phyloP scores from a whole-genome alignment of 306 rosid species.

The Gastrolobium bilobum region DNA sequence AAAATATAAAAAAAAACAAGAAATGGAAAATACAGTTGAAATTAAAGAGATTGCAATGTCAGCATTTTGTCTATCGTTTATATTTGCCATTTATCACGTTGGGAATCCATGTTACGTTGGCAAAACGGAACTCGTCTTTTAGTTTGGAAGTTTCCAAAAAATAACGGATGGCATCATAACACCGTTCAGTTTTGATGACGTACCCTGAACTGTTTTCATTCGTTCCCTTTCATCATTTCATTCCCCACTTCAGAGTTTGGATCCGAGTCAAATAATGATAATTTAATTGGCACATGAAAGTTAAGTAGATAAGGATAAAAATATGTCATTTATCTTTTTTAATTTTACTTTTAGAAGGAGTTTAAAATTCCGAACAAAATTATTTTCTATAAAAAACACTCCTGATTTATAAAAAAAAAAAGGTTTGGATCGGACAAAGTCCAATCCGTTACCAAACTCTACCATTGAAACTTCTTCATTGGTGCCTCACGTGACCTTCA shows the following conservation, averaged over 20 bases:
- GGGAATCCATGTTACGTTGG: slow-evolving; percentile 18
- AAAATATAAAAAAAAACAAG: neutral
- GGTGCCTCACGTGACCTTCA: slow-evolving; percentile 50
- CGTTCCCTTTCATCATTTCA: slow-evolving; percentile 20
- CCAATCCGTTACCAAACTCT: slow-evolving; percentile 51
- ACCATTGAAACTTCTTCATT: neutral
- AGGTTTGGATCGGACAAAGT: slow-evolving; percentile 31
- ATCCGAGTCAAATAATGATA: too few species aligned
- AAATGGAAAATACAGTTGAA: neutral
- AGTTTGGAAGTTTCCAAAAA: neutral
- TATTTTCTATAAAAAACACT: too few species aligned
- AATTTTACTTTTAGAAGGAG: too few species aligned
- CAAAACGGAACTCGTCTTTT: neutral
- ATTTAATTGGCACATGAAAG: too few species aligned
- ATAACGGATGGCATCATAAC: neutral
- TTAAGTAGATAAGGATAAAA: too few species aligned
- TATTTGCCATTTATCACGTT: slow-evolving; percentile 37
- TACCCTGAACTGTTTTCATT: neutral
- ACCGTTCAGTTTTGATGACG: slow-evolving; percentile 16
- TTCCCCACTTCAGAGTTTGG: slow-evolving; percentile 5
- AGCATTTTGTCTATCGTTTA: neutral
- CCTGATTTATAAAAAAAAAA: neutral
- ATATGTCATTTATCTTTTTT: too few species aligned
- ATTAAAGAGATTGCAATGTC: neutral
- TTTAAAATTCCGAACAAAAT: too few species aligned